Conservation (phyloP, 2,329 filamentous ascomycete species). For the Arthroderma uncinatum region DNA sequence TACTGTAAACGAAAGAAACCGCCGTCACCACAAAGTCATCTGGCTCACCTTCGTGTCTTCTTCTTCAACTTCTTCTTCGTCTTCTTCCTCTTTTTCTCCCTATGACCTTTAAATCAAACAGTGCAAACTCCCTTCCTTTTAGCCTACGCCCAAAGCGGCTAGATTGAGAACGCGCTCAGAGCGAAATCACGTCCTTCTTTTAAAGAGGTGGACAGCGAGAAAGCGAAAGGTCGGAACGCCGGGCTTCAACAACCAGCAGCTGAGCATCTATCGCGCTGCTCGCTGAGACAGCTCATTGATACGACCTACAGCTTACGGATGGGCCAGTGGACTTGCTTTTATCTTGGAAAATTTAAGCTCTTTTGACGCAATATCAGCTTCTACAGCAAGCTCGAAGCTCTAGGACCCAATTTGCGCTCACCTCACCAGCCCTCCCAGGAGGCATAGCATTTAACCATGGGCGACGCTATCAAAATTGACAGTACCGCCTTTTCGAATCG, state of each 20-base stretch:
- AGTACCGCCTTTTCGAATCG: slow-evolving; percentile 88
- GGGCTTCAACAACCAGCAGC: neutral
- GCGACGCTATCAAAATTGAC: slow-evolving; percentile 87
- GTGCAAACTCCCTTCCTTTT: neutral
- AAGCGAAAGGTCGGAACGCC: neutral
- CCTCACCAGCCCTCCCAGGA: neutral
- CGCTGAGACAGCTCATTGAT: neutral
- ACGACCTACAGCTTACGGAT: neutral
- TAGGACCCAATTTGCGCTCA: neutral
- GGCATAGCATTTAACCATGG: slow-evolving; percentile 37
- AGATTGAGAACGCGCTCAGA: neutral
- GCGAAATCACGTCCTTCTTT: neutral
- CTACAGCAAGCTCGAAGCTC: slow-evolving; percentile 1
- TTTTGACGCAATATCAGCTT: neutral
- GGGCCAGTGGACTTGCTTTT: neutral
- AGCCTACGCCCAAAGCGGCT: neutral
- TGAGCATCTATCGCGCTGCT: neutral
- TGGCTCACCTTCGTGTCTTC: neutral
- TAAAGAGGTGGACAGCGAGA: neutral
- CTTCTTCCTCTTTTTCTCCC: neutral
- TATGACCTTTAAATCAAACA: slow-evolving; percentile 3
- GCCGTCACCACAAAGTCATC: neutral
- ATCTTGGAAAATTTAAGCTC: neutral
- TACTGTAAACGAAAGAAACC: neutral
- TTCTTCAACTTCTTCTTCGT: neutral